These are phyloP conservation scores for Nematocida ironsii DNA, from an alignment of 371 early-diverging fungal genomes.

Conservation along the genomic window DNA sequence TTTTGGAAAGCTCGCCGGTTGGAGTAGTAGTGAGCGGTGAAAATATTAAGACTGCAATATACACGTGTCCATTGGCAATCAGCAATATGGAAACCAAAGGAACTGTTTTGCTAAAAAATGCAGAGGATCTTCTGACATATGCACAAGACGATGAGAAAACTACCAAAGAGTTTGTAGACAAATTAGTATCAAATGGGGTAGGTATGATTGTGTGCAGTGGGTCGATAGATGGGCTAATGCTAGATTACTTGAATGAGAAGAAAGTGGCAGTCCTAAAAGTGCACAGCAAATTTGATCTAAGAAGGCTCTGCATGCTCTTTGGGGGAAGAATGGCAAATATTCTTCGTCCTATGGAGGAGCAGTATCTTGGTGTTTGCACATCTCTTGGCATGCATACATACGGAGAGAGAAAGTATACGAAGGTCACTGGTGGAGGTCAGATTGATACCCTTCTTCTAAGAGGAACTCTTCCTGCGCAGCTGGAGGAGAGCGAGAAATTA, in stretches of 20 bases:
- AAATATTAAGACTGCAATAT: slow-evolving; percentile 80
- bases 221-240: slow-evolving; percentile 59
- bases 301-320: slow-evolving; percentile 63
- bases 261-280: slow-evolving; percentile 65
- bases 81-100: slow-evolving; percentile 96
- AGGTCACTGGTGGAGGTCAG: slow-evolving; percentile 48
- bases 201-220: slow-evolving; percentile 66
- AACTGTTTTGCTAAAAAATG: slow-evolving; percentile 89
- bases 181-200: slow-evolving; percentile 77
- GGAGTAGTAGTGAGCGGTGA: slow-evolving; percentile 68
- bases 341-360: slow-evolving; percentile 43
- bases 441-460: slow-evolving; percentile 66
- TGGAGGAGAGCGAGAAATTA: slow-evolving; percentile 64
- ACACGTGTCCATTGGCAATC: slow-evolving; percentile 88
- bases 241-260: slow-evolving; percentile 66
- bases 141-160: slow-evolving; percentile 78
- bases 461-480: slow-evolving; percentile 57
- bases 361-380: slow-evolving; percentile 38
- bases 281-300: slow-evolving; percentile 67
- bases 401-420: slow-evolving; percentile 62
- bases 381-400: slow-evolving; percentile 49
- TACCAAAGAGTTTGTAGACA: slow-evolving; percentile 74
- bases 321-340: slow-evolving; percentile 61
- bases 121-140: slow-evolving; percentile 88
- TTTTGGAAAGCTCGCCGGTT: slow-evolving; percentile 88